Evolutionary conservation across 345 rosid genomes (phyloP), one percentile per base, ranked within the genome.

Genomic region (Salix exigua): DNA sequence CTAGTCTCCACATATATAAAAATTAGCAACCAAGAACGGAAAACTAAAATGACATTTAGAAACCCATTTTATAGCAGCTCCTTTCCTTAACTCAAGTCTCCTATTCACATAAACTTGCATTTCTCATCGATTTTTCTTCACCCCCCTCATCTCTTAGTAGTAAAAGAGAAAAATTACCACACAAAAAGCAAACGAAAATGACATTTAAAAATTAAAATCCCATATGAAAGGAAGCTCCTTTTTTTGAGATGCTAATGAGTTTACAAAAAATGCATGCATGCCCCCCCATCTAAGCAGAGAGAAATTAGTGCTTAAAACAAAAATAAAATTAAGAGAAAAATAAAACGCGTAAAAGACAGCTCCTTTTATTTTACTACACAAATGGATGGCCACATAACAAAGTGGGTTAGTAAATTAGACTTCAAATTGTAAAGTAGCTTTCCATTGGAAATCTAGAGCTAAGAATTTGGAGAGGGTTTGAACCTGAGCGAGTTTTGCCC

Each of bases 401-500:
- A 9, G 25, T 25, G 28, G 10, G 63, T 9, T 58, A 23, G 26
- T 58, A 58, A 23, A 58, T 58, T 58, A 23, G 28, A 23, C 63
- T 58, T 23, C 28, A 58, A 58, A 58, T 23, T 58, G 28, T n/a
- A 30, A 50, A 2, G 21, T 18, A 35, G 18, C n/a, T 35, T 66
- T 42, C 35, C 19, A 33, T 19, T 19, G 13, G 25, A 58, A 58
- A n/a, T n/a, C 12, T 58, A 33, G 53, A 65, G 62, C 13, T 26
- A 53, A 61, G 7, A 75, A 48, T 64, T 17, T 76, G 17, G 61
- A 67, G 68, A 60, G 31, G 8, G 37, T 5, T n/a, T 8, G 71
- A 46, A 90, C 97, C 97, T 89, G 94, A 66, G 94, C 94, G 73
- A 92, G 93, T 26, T 88, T 90, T 50, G 91, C 91, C 70, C 73